Evolutionary conservation across 2,329 filamentous ascomycete species (phyloP), one percentile per base, ranked within the genome.

Genomic region (Fusarium coffeatum): DNA sequence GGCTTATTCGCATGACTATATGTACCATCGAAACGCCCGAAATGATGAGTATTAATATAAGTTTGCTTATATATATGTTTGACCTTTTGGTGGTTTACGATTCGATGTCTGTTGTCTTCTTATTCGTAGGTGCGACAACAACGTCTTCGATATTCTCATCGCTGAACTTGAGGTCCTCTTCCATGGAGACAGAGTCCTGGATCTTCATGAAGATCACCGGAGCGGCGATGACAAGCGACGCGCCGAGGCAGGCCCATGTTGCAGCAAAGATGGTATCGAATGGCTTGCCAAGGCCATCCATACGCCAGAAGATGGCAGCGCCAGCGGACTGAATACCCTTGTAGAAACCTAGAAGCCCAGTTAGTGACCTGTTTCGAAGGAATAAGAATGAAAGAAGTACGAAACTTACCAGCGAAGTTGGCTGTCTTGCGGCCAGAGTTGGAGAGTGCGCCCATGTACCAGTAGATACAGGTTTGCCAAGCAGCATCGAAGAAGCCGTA

Each of bases 351-450:
- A 92, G 4, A 34, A 15, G 15, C 20, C 6, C 12, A 43, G 41
- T 74, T 27, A 73, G 51, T 11, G 12, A 32, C 47, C 8, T 32
- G 15, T 3, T 30, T 27, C 32, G n/a, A 23, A 41, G 4, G 12
- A 5, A 22, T 11, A 15, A 10, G 7, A 48, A 6, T 34, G n/a
- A 28, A 23, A 30, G 2, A 40, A 32, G 8, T 34, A 8, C 22
- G 12, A 8, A 18, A 54, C 73, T 67, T 71, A 74, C 74, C 74
- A 54, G 74, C 92, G 78, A 95, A 91, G 83, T 97, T 97, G 83
- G 94, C 94, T 25, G 94, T 88, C 81, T 93, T 95, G 79, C 94
- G 93, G 66, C 92, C 89, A 70, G 94, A 97, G 87, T 98, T 97
- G 77, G 92, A 94, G 46, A 97, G 86, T 22, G 94, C 88, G 55